Base-by-base conservation (phyloP, 2,329 filamentous ascomycete genomes). In the Colletotrichum sp. region DNA sequence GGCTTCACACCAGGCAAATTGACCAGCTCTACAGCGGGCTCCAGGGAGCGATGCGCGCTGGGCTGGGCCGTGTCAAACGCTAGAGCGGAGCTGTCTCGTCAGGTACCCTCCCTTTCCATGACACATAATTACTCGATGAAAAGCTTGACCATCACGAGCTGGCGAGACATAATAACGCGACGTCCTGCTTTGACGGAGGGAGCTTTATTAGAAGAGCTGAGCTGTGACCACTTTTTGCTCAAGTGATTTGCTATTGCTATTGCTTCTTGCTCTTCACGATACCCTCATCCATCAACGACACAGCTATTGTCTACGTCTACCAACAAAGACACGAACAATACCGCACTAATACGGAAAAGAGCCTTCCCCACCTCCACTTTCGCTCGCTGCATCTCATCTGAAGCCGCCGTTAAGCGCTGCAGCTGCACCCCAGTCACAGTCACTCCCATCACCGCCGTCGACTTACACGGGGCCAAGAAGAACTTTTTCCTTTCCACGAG, bases 71-170 rank as follows among this genome's bases (percentile, higher is more conserved):
- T 69, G 70, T 69, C 70, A 69, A 60, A 76, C 60, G 65, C 71
- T 66, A 52, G 36, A 75, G 74, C 74, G 75, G 77, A 78, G 71
- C 77, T 67, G 36, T 63, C 61, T 52, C 55, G 72, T 48, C 72
- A 70, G 63, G 74, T 71, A 67, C 67, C 71, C 66, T 66, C 79
- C 76, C 76, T 64, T 48, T 48, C 28, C 70, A 83, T 83, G 82
- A 83, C 82, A 83, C 82, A 83, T 84, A 83, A 83, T 83, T 84
- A 83, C 81, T 79, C 81, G 79, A 83, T 83, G 77, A 77, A 82
- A 83, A 82, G 67, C 74, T 68, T 66, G 78, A 78, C 77, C 77
- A 81, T 81, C 79, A 80, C 79, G 79, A 78, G 78, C 79, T 79
- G 77, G 72, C 67, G 55, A 77, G 67, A 76, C 75, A 72, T 78